phyloP scores from a whole-genome alignment of 106 monocot genomes.

The Phalaenopsis aphrodite region DNA sequence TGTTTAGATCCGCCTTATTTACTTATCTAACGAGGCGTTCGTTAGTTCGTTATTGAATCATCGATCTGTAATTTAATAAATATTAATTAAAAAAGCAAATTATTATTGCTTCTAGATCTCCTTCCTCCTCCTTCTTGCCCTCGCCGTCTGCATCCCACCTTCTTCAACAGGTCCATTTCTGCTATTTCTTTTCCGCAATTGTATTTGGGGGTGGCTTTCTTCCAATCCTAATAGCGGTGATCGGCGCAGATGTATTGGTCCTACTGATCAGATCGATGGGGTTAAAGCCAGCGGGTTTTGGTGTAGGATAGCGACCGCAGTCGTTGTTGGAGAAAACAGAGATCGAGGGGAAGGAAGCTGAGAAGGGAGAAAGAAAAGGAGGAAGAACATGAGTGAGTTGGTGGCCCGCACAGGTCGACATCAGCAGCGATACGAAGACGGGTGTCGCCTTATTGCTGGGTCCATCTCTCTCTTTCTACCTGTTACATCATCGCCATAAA shows the following conservation, averaged over 20 bases:
- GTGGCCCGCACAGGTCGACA: constrained; percentile 74
- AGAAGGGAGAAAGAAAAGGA: constrained; percentile 5
- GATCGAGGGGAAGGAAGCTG: not conserved
- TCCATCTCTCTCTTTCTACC: constrained; percentile 8
- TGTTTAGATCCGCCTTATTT: too few relatives aligned
- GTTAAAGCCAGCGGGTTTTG: not conserved
- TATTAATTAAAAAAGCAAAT: too few relatives aligned
- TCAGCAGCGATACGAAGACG: constrained; percentile 61
- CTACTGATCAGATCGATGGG: not conserved
- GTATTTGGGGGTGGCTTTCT: not conserved
- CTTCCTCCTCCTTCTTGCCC: too few relatives aligned
- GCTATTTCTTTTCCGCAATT: too few relatives aligned
- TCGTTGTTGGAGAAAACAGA: not conserved
- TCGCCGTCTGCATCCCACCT: too few relatives aligned
- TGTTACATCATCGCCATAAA: not conserved
- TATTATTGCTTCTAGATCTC: too few relatives aligned
- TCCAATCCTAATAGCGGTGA: not conserved
- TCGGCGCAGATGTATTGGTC: not conserved
- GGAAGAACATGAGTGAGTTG: constrained; percentile 42
- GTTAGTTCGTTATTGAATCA: too few relatives aligned
- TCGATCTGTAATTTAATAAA: too few relatives aligned
- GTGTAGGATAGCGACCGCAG: not conserved
- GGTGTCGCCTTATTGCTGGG: constrained; percentile 62
- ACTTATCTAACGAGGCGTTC: too few relatives aligned
- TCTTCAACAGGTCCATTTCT: too few relatives aligned